phyloP scores from a whole-genome alignment of 164 flowering plant species.

The Umbilicus rupestris region DNA sequence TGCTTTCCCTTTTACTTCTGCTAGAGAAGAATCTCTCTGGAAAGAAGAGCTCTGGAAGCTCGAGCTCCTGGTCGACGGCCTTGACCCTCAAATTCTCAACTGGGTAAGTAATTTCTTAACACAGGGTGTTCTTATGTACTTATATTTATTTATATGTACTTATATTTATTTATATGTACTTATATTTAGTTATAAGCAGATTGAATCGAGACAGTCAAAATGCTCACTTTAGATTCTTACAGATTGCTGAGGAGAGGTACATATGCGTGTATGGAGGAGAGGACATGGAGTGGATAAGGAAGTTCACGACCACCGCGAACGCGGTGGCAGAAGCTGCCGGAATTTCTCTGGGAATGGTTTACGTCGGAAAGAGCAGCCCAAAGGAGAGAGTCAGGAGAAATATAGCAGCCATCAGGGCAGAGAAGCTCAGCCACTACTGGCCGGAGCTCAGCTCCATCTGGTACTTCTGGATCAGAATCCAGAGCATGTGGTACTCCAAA shows the following conservation, averaged over 20 bases:
- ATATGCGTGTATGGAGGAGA: constrained; percentile 44
- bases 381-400: constrained; percentile 16
- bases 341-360: constrained; percentile 12
- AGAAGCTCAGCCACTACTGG: constrained; percentile 18
- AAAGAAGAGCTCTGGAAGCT: constrained; percentile 35
- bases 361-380: constrained; percentile 12
- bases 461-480: constrained; percentile 25
- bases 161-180: no score
- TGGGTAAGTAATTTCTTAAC: constrained; percentile 36
- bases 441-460: constrained; percentile 13
- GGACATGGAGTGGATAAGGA: constrained; percentile 32
- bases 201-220: background rate
- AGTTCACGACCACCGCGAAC: constrained; percentile 12
- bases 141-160: no score
- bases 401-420: constrained; percentile 9
- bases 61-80: constrained; percentile 34
- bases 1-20: constrained; percentile 40
- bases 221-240: background rate
- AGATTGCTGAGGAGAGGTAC: constrained; percentile 33
- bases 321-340: constrained; percentile 1
- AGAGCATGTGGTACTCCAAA: constrained; percentile 27
- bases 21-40: constrained; percentile 37
- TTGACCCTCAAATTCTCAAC: constrained; percentile 26
- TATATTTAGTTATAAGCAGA: no score
- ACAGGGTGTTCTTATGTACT: no score